Evolutionary conservation across 2,329 filamentous ascomycete species (phyloP), one percentile per base, ranked within the genome.

Genomic region (Fusarium neocosmosporiellum): DNA sequence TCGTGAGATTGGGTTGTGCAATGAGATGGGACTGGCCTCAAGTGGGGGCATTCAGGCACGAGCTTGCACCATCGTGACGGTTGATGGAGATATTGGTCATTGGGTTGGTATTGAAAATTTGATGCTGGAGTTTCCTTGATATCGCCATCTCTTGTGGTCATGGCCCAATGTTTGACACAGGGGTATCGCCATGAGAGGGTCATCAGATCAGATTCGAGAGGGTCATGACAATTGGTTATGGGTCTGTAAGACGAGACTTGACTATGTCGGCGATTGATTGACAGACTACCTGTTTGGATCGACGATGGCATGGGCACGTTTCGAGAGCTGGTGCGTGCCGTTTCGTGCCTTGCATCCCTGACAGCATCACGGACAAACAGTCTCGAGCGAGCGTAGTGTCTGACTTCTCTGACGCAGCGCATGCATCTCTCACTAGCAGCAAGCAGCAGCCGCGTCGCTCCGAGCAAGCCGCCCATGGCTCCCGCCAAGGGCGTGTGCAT

Each of bases 1-100:
- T 78, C 72, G 69, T 70, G 68, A 77, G 74, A 77, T 71, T 77
- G 74, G 74, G 70, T 77, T 77, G 69, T 73, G 70, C 65, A 58
- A 68, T 70, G 62, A 72, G 65, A 66, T 65, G 60, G 43, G 37
- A 70, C 63, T 72, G 63, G 53, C 65, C 63, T 54, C 33, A 34
- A 65, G 75, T 71, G 75, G 75, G 72, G 69, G 14, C 60, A 55
- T 36, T 46, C 27, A 39, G 46, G 53, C n/a, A 59, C 53, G 31
- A 41, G 37, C 41, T 54, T 60, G 22, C 62, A 62, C 57, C 39
- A 66, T 63, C n/a, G 50, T 59, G 57, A 62, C 61, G 34, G 18
- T 53, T 36, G 59, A 55, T 71, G 54, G 29, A 46, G 36, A 22
- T 43, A 53, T 69, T 68, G 59, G 65, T 63, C 71, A 69, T 59